A percentile compares a stretch with the other conserved stretches of the same genome.
These are phyloP conservation scores for Suhomyces wounanorum DNA, from an alignment of 1,139 yeast genomes.

Conservation along the genomic window DNA sequence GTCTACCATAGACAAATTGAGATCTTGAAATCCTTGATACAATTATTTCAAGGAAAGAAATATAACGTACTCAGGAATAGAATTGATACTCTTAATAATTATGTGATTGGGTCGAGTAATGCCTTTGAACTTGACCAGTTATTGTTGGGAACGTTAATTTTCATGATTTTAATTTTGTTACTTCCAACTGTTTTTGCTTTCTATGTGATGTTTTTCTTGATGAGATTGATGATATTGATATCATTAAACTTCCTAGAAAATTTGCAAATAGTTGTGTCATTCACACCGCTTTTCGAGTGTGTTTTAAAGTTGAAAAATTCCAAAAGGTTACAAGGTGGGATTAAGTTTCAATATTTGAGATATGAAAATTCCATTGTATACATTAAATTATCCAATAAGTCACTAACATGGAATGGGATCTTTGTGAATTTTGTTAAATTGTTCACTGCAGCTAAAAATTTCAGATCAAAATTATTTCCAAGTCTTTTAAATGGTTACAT, in stretches of 20 bases:
- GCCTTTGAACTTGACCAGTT: conserved; percentile 84
- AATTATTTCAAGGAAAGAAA: conserved; percentile 87
- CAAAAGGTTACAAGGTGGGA: conserved; percentile 88
- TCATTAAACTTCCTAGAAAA: conserved; percentile 60
- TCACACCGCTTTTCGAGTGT: conserved; percentile 83
- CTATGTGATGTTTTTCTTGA: conserved; percentile 69
- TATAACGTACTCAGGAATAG: conserved; percentile 81
- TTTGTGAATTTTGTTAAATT: conserved; percentile 37
- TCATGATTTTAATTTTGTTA: conserved; percentile 74
- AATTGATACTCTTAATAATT: conserved; percentile 59
- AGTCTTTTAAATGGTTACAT: conserved; percentile 36
- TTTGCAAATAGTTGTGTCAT: conserved; percentile 66
- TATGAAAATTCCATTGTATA: conserved; percentile 25
- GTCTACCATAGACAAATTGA: conserved; percentile 75
- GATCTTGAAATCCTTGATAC: conserved; percentile 71
- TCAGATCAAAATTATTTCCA: conserved; percentile 28
- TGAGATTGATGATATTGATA: conserved; percentile 54
- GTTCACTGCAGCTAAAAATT: conserved; percentile 35
- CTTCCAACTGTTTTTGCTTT: conserved; percentile 88
- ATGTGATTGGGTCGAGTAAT: conserved; percentile 45
- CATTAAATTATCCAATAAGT: conserved; percentile 38
- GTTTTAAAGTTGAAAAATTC: conserved; percentile 80
- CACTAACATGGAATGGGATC: conserved; percentile 42
- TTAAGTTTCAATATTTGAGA: conserved; percentile 43
- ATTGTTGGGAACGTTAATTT: conserved; percentile 82